phyloP scores from a whole-genome alignment of 192 early-diverging fungal species.

The Dimargaris xerosporica region DNA sequence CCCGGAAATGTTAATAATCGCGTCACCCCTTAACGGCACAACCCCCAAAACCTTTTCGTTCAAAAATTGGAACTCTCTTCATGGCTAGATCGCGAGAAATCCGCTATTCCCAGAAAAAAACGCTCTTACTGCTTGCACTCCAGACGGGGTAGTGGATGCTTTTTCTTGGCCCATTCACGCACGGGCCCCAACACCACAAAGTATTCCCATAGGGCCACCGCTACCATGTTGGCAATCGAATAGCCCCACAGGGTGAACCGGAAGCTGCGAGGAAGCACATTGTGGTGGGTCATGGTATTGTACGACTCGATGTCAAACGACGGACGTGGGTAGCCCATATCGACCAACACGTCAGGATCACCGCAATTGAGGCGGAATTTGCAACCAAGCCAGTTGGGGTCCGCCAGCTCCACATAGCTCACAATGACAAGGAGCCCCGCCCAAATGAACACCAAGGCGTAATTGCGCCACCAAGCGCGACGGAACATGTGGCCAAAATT shows the following conservation, averaged over 20 bases:
- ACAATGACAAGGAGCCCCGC: constrained; percentile 27
- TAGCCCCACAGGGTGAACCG: constrained; percentile 38
- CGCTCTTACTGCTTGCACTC: constrained; percentile 18
- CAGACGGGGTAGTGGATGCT: constrained; percentile 27
- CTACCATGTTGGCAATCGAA: constrained; percentile 26
- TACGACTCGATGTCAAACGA: constrained; percentile 28
- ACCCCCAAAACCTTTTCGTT: no score
- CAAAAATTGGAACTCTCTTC: no score
- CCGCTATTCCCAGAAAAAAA: not conserved
- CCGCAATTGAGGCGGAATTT: constrained; percentile 62
- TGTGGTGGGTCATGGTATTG: constrained; percentile 40
- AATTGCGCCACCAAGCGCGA: constrained; percentile 39
- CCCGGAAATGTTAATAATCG: no score
- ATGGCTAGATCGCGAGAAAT: not conserved
- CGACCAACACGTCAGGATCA: constrained; percentile 21
- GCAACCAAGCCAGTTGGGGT: constrained; percentile 38
- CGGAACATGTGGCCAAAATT: constrained; percentile 52
- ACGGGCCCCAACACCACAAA: constrained; percentile 33
- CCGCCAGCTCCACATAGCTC: constrained; percentile 34
- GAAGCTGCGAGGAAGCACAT: constrained; percentile 38
- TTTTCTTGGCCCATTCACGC: constrained; percentile 24
- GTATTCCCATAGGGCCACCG: constrained; percentile 28
- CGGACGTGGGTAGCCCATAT: constrained; percentile 19
- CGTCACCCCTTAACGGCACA: no score
- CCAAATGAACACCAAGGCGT: constrained; percentile 35